A percentile compares a stretch with the other conserved stretches of the same genome.
Conservation (phyloP, 2,329 filamentous ascomycete species). For the Magnaporthiopsis rhizophila region DNA sequence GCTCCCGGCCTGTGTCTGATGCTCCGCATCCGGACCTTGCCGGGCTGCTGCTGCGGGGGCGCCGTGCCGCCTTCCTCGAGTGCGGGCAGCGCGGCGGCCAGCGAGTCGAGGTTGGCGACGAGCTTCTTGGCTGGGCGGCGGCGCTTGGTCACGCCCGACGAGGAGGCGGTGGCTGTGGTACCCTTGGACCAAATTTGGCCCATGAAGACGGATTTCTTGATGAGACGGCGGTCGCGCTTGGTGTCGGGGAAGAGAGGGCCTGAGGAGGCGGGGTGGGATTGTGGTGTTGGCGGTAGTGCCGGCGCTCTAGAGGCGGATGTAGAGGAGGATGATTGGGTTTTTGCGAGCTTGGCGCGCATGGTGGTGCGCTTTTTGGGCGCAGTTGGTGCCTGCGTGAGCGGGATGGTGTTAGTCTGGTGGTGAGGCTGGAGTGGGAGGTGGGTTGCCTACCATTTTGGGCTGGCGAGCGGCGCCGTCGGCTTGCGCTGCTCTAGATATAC, state of each 20-base stretch:
- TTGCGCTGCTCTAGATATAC: too few species aligned
- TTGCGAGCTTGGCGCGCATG: slow-evolving; percentile 40
- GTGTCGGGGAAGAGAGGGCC: slow-evolving; percentile 55
- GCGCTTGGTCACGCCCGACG: slow-evolving; percentile 38
- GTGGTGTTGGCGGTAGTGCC: slow-evolving; percentile 40
- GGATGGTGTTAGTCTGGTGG: background rate
- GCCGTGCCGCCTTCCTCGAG: slow-evolving; percentile 38
- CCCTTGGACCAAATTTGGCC: slow-evolving; percentile 61
- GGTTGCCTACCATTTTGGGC: slow-evolving; percentile 6
- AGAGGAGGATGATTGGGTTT: slow-evolving; percentile 39
- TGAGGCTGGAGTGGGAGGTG: background rate
- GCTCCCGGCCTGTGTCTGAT: slow-evolving; percentile 69
- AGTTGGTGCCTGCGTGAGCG: slow-evolving; percentile 17
- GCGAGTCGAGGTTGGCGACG: slow-evolving; percentile 61
- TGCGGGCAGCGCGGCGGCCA: slow-evolving; percentile 74
- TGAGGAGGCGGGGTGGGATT: slow-evolving; percentile 36
- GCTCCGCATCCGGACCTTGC: slow-evolving; percentile 64
- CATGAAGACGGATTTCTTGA: slow-evolving; percentile 75
- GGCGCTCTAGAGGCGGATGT: slow-evolving; percentile 43
- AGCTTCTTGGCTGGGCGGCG: slow-evolving; percentile 71
- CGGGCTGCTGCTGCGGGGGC: slow-evolving; percentile 8
- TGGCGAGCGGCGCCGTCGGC: too few species aligned
- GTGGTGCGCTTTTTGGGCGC: slow-evolving; percentile 10
- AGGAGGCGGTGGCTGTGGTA: slow-evolving; percentile 12
- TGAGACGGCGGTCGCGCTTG: slow-evolving; percentile 76